These are phyloP conservation scores for Puccinia triticina DNA, from an alignment of 1,284 basidiomycete species.

Conservation along the genomic window DNA sequence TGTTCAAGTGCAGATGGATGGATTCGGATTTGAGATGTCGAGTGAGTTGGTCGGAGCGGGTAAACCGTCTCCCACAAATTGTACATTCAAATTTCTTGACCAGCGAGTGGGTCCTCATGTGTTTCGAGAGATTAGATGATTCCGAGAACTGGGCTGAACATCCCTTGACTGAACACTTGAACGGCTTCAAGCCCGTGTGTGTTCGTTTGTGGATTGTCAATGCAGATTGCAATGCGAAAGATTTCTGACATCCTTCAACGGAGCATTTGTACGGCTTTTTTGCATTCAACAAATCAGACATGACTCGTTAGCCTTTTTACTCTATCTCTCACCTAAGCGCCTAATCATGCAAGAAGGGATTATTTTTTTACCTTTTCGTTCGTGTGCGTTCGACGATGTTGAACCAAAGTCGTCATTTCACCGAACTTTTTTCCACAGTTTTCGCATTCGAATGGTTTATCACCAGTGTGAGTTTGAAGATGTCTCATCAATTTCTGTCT, in stretches of 20 bases:
- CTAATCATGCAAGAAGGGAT: not conserved
- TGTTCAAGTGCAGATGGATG: not conserved
- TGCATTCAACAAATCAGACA: not conserved
- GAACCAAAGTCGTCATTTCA: slow-evolving; percentile 58
- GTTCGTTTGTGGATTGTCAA: slow-evolving; percentile 59
- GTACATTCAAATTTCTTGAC: slow-evolving; percentile 57
- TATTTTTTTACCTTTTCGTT: slow-evolving; percentile 54
- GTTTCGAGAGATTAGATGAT: slow-evolving; percentile 60
- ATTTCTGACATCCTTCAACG: slow-evolving; percentile 58
- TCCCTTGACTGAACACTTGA: slow-evolving; percentile 57
- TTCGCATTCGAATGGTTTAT: slow-evolving; percentile 58
- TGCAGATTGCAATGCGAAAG: slow-evolving; percentile 58
- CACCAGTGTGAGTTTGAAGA: slow-evolving; percentile 54
- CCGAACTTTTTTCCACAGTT: slow-evolving; percentile 56
- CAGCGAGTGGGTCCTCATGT: slow-evolving; percentile 58
- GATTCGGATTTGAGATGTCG: slow-evolving; percentile 57
- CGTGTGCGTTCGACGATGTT: slow-evolving; percentile 60
- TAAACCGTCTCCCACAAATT: slow-evolving; percentile 56
- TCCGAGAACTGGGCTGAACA: slow-evolving; percentile 59
- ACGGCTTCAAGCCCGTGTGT: slow-evolving; percentile 59
- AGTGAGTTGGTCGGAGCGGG: slow-evolving; percentile 58
- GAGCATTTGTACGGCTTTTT: slow-evolving; percentile 58
- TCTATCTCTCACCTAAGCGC: not conserved
- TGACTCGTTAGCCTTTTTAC: not conserved
- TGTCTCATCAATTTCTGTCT: slow-evolving; percentile 60